Percentiles rank a stretch among this genome's conserved stretches.
Conservation (phyloP, 352 stramenopile genomes). For the Halophytophthora batemanensis region DNA sequence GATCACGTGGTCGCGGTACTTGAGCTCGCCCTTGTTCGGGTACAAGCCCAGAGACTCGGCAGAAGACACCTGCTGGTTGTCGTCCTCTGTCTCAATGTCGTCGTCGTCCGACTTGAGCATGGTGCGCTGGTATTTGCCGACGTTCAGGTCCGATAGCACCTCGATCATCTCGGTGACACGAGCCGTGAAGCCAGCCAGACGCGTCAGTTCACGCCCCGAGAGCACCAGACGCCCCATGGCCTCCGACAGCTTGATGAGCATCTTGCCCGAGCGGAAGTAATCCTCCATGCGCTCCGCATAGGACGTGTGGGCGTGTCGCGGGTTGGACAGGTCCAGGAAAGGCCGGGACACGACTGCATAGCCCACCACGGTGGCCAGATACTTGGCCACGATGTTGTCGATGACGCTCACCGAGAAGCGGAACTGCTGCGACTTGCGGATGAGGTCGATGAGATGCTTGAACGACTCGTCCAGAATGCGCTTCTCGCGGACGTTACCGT, state of each 20-base stretch:
- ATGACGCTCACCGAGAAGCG: constrained; percentile 79
- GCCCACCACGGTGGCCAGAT: constrained; percentile 80
- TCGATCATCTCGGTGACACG: constrained; percentile 82
- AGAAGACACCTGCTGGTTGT: constrained; percentile 25
- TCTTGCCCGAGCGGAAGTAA: constrained; percentile 84
- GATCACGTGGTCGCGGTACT: constrained; percentile 72
- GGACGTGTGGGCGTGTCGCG: constrained; percentile 48
- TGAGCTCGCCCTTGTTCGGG: constrained; percentile 57
- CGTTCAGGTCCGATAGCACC: constrained; percentile 61
- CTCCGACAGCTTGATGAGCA: constrained; percentile 84
- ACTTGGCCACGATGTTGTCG: constrained; percentile 87
- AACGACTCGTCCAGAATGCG: constrained; percentile 75
- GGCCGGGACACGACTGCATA: constrained; percentile 75
- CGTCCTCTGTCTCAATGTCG: constrained; percentile 17
- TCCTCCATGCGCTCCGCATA: constrained; percentile 83
- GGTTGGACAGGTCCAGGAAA: constrained; percentile 60
- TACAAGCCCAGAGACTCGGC: constrained; percentile 50
- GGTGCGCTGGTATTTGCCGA: constrained; percentile 67
- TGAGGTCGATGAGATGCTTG: constrained; percentile 49
- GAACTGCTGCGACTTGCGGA: constrained; percentile 81
- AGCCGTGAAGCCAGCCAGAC: constrained; percentile 74
- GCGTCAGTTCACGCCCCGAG: constrained; percentile 79
- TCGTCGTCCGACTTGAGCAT: constrained; percentile 58
- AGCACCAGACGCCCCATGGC: constrained; percentile 84
- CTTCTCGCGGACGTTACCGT: constrained; percentile 85